Conservation (phyloP, 192 early-diverging fungal genomes). For the Entophlyctis luteolus region DNA sequence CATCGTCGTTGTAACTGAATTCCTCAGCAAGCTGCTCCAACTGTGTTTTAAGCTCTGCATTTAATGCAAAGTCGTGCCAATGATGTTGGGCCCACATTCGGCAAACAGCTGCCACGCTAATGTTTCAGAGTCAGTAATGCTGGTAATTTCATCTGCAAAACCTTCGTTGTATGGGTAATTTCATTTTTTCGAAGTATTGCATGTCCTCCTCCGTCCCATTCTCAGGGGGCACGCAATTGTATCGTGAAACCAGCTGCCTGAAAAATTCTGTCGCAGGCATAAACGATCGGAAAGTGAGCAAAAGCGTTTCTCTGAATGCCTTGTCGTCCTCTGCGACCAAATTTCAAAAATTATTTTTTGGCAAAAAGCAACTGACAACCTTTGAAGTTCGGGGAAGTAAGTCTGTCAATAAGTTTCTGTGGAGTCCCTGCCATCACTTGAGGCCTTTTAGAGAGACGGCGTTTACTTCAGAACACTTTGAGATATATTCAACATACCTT, state of each 20-base stretch:
- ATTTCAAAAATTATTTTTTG: background rate
- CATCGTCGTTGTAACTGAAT: slow-evolving; percentile 31
- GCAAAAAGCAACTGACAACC: slow-evolving; percentile 20
- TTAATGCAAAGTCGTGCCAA: slow-evolving; percentile 58
- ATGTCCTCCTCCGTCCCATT: slow-evolving; percentile 46
- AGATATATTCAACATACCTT: slow-evolving; percentile 30
- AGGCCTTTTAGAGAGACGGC: too few species aligned
- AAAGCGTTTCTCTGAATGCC: slow-evolving; percentile 47
- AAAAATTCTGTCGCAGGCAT: slow-evolving; percentile 53
- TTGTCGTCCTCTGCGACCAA: slow-evolving; percentile 31
- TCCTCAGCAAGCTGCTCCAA: slow-evolving; percentile 44
- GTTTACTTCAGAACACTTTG: background rate
- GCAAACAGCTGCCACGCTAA: slow-evolving; percentile 43
- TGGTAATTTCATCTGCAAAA: slow-evolving; percentile 25
- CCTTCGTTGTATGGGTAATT: slow-evolving; percentile 47
- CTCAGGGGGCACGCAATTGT: slow-evolving; percentile 42
- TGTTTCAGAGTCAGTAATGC: background rate
- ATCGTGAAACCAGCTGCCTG: slow-evolving; percentile 43
- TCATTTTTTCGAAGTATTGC: slow-evolving; percentile 44
- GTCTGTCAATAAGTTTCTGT: slow-evolving; percentile 48
- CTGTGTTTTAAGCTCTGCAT: slow-evolving; percentile 37
- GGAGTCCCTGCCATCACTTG: slow-evolving; percentile 52
- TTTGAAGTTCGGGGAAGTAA: slow-evolving; percentile 44
- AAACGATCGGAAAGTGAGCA: slow-evolving; percentile 53
- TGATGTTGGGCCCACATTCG: slow-evolving; percentile 51